A percentile compares a stretch with the other conserved stretches of the same genome.
Conservation (phyloP, 2,329 filamentous ascomycete genomes). For the Cladobotryum mycophilum region DNA sequence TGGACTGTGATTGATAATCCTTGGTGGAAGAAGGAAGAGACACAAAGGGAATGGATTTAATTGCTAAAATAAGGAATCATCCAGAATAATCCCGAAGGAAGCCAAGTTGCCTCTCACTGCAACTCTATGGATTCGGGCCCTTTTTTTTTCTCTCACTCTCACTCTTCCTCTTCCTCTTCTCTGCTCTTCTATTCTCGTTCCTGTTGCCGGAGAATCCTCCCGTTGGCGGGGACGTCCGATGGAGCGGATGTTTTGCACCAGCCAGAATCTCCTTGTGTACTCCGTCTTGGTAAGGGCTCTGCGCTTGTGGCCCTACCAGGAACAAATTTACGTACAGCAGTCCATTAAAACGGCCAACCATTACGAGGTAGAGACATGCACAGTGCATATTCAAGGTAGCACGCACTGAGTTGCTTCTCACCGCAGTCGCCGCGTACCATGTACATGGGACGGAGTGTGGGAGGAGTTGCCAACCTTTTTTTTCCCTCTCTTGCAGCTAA, state of each 20-base stretch:
- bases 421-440: constrained; percentile 2
- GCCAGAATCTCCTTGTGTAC: not conserved
- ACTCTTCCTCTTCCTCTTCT: not conserved
- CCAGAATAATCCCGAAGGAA: no score
- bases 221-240: not conserved
- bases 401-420: constrained; percentile 7
- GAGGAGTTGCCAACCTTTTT: not conserved
- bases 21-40: no score
- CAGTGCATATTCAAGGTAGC: constrained; percentile 1
- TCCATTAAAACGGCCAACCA: not conserved
- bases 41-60: no score
- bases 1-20: no score
- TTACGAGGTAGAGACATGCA: constrained; percentile 4
- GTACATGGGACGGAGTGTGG: constrained; percentile 2
- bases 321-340: not conserved
- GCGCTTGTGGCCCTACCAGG: no score
- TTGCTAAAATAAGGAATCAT: not conserved
- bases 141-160: not conserved
- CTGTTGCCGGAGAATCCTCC: not conserved
- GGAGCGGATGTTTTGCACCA: not conserved
- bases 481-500: not conserved
- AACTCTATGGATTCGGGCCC: not conserved
- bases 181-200: not conserved
- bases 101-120: no score
- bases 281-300: no score